Percentiles rank a stretch among this genome's conserved stretches.
These are phyloP conservation scores for Bothriochloa decipiens DNA, from an alignment of 176 grass and related monocot genomes.

Conservation along the genomic window DNA sequence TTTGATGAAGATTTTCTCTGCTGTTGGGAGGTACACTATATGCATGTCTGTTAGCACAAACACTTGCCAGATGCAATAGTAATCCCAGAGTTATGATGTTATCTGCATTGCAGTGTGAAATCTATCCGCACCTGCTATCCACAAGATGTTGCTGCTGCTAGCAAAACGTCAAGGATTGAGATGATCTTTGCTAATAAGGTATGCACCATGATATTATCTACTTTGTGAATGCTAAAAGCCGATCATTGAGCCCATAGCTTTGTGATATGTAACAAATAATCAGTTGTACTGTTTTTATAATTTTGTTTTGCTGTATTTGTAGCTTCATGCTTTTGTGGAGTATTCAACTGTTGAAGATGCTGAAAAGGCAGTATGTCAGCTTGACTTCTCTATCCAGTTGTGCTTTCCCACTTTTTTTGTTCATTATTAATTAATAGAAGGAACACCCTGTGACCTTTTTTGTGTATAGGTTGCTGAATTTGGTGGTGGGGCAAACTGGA, in stretches of 20 bases:
- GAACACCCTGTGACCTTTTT: background rate
- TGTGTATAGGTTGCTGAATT: conserved; percentile 75
- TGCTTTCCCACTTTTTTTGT: background rate
- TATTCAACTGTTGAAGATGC: conserved; percentile 87
- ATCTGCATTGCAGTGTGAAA: conserved; percentile 73
- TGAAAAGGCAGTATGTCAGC: conserved; percentile 79
- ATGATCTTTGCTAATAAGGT: conserved; percentile 96
- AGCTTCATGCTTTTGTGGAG: conserved; percentile 99
- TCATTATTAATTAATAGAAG: background rate
- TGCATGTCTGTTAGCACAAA: conserved; percentile 25
- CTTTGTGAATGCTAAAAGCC: background rate
- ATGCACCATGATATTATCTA: conserved; percentile 6
- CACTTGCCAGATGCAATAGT: conserved; percentile 19
- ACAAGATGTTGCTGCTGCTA: conserved; percentile 62
- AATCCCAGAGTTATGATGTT: conserved; percentile 16
- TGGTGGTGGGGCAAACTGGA: conserved; percentile 85
- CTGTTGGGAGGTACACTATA: conserved; percentile 71
- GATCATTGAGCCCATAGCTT: background rate
- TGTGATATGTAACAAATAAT: background rate
- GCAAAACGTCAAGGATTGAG: conserved; percentile 79
- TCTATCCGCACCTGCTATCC: conserved; percentile 97
- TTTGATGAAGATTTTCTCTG: conserved; percentile 95
- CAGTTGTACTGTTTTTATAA: conserved; percentile 2
- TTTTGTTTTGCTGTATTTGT: conserved; percentile 33
- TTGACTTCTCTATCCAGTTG: conserved; percentile 22